Conservation (phyloP, 2,329 filamentous ascomycete genomes). For the Microdochium nivale region DNA sequence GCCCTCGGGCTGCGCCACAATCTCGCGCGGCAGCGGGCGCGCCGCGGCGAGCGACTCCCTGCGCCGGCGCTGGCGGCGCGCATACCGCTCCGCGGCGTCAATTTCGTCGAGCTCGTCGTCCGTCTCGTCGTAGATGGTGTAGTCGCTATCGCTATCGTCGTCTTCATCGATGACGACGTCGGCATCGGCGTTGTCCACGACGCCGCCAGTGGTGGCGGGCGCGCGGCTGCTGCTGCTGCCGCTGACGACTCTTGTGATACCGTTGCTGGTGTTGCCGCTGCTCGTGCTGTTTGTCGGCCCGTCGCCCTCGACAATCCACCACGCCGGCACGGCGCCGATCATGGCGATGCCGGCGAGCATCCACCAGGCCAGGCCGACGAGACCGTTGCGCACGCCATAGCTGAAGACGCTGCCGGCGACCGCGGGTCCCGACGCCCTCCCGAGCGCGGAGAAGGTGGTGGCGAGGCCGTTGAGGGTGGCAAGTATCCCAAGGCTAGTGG, state of each 20-base stretch:
- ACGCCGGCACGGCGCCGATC: slow-evolving; percentile 62
- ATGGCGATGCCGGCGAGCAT: slow-evolving; percentile 56
- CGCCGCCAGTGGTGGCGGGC: background rate
- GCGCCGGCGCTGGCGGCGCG: background rate
- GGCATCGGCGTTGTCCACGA: background rate
- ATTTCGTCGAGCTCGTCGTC: background rate
- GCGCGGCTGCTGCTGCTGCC: background rate
- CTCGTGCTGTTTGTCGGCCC: slow-evolving; percentile 38
- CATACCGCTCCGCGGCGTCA: background rate
- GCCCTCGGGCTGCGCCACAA: background rate
- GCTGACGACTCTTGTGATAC: too few relatives aligned
- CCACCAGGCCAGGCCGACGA: slow-evolving; percentile 77
- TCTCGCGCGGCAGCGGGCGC: background rate
- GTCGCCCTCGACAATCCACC: slow-evolving; percentile 65
- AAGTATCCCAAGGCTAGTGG: slow-evolving; percentile 63
- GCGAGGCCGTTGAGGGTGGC: slow-evolving; percentile 89
- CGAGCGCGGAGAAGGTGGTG: slow-evolving; percentile 72
- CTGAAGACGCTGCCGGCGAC: slow-evolving; percentile 65
- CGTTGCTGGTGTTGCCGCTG: background rate
- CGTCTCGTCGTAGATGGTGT: background rate
- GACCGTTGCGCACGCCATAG: slow-evolving; percentile 65
- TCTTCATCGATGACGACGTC: background rate
- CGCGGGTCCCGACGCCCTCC: slow-evolving; percentile 71
- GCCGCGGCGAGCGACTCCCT: background rate
- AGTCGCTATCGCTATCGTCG: background rate